These are phyloP conservation scores for Filobasidium uniguttulatum DNA, from an alignment of 1,284 basidiomycete species.

Conservation along the genomic window DNA sequence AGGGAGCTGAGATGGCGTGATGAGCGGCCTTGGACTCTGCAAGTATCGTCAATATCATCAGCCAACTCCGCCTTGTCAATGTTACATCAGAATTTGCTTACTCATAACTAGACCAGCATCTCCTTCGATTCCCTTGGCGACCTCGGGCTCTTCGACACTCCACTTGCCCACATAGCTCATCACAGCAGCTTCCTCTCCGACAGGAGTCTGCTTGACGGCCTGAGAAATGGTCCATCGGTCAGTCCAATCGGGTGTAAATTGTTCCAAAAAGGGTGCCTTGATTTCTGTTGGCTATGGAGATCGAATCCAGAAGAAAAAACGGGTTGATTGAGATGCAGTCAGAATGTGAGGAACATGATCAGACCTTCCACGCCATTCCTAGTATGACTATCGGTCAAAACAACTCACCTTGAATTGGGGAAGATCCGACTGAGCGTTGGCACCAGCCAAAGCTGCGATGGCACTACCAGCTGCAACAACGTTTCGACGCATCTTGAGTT, in stretches of 20 bases:
- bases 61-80: not conserved
- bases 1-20: constrained; percentile 93
- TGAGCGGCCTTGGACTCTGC: constrained; percentile 40
- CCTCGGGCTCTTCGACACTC: constrained; percentile 80
- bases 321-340: not conserved
- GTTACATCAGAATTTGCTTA: constrained; percentile 18
- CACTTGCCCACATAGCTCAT: constrained; percentile 97
- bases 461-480: constrained; percentile 30
- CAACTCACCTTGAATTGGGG: constrained; percentile 27
- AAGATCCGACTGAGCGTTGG: constrained; percentile 18
- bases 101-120: constrained; percentile 80
- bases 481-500: constrained; percentile 29
- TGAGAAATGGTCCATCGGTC: constrained; percentile 90
- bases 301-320: not conserved
- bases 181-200: constrained; percentile 79
- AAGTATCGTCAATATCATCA: not conserved
- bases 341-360: no score
- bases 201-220: constrained; percentile 92
- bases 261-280: constrained; percentile 91
- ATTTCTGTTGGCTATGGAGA: constrained; percentile 54
- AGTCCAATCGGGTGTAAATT: constrained; percentile 69
- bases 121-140: constrained; percentile 54
- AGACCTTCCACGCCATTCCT: no score
- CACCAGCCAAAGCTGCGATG: constrained; percentile 28
- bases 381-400: not conserved